Evolutionary conservation across 306 rosid genomes (phyloP), one percentile per base, ranked within the genome.

Genomic region (Quercus glauca): DNA sequence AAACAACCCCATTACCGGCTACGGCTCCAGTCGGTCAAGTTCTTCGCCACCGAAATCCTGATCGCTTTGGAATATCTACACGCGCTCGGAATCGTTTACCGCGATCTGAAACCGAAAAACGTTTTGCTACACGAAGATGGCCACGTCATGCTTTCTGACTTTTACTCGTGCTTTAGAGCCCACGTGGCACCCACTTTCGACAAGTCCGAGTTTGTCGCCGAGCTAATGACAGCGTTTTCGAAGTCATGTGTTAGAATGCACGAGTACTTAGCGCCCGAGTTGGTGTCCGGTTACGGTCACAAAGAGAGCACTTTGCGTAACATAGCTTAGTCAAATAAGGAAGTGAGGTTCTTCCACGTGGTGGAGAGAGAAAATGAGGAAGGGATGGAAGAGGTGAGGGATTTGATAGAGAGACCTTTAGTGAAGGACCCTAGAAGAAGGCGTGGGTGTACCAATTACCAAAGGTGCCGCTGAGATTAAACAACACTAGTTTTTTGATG

Each of bases 131-230:
- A 97, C 0, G 91, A 90, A 5, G 99, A 95, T 23, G 96, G 99
- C 71, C 97, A 95, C 63, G 72, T 95, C 85, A 95, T 95, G 99
- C 92, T 95, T 43, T 91, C 99, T 0, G 97, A 92, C 61, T 94
- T 94, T 57, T 97, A 94, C 45, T 67, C 92, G 25, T 94, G 97
- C 77, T 94, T 91, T 57, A 87, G 76, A 19, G 83, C 91, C 21
- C 90, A 91, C 23, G 97, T 90, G 76, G 77, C 43, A 69, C 97
- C 97, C 11, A 28, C 58, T 0, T 74, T 91, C 1, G 31, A 69
- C 2, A 71, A 67, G 3, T 88, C 82, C 12, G 97, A 91, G 84
- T 90, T 92, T 3, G 86, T 91, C 1, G 97, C 94, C 3, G 99
- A 94, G 75, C 99, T 97, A 0, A 88, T 88, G 15, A 14, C 87